Evolutionary conservation across 2,329 filamentous ascomycete genomes (phyloP).

Genomic region (Capronia americana): DNA sequence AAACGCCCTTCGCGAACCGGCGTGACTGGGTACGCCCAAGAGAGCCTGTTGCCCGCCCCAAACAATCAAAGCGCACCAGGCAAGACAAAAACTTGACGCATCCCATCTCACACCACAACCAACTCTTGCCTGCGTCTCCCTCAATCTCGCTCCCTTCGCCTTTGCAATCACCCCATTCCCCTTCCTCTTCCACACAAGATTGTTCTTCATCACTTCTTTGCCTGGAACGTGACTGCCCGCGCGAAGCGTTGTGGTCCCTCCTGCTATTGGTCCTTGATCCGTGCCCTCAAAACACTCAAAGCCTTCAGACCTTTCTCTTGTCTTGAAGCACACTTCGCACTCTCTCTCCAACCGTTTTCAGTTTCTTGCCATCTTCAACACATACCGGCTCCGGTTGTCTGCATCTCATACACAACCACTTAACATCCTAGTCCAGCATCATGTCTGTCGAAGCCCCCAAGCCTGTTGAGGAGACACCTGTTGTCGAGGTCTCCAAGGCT

Average conservation of each 20-base stretch:
- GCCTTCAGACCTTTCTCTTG: conserved; percentile 31
- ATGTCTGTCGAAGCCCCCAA: conserved; percentile 76
- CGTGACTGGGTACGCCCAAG: conserved; percentile 19
- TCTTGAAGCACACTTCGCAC: conserved; percentile 18
- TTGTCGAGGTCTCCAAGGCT: conserved; percentile 43
- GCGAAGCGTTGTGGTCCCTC: conserved; percentile 25
- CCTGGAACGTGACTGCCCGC: conserved; percentile 21
- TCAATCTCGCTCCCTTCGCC: conserved; percentile 29
- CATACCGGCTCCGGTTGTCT: conserved; percentile 29
- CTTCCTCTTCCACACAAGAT: conserved; percentile 12
- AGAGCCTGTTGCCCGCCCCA: conserved; percentile 17
- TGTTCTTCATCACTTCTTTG: conserved; percentile 34
- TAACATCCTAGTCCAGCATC: conserved; percentile 46
- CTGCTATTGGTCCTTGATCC: conserved; percentile 39
- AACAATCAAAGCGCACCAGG: conserved; percentile 13
- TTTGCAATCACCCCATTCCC: conserved; percentile 20
- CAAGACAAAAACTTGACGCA: conserved; percentile 25
- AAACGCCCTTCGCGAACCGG: conserved; percentile 11
- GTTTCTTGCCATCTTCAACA: conserved; percentile 49
- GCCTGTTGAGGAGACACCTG: conserved; percentile 66
- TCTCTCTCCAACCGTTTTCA: conserved; percentile 30
- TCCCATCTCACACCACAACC: conserved; percentile 24
- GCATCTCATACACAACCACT: conserved; percentile 40
- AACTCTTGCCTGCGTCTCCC: conserved; percentile 3
- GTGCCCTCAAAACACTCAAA: conserved; percentile 28